A percentile compares a stretch with the other conserved stretches of the same genome.
These are phyloP conservation scores for Posidonia australis DNA, from an alignment of 106 monocot genomes.

Conservation along the genomic window DNA sequence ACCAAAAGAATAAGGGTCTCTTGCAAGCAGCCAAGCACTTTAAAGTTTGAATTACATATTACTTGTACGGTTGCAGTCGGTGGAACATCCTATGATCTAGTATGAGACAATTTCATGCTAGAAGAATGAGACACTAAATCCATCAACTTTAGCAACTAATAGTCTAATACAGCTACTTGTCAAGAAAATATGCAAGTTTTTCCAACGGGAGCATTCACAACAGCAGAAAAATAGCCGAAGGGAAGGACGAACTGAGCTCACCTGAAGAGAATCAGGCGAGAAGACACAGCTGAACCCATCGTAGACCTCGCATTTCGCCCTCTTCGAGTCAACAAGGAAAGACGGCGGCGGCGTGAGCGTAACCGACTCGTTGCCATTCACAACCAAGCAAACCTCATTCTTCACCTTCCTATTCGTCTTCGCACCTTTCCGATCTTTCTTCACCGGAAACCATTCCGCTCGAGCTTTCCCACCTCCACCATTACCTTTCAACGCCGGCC, in stretches of 20 bases:
- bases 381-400: constrained; percentile 29
- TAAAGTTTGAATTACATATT: too few relatives aligned
- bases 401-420: constrained; percentile 15
- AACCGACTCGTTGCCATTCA: constrained; percentile 40
- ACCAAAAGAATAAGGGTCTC: too few relatives aligned
- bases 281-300: constrained; percentile 77
- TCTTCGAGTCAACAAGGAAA: constrained; percentile 26
- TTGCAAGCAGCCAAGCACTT: too few relatives aligned
- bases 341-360: constrained; percentile 47
- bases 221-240: too few relatives aligned
- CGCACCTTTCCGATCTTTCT: background rate
- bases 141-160: background rate
- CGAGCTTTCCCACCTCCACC: background rate
- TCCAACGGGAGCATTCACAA: background rate
- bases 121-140: background rate
- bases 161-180: background rate
- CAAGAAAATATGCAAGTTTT: too few relatives aligned
- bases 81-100: too few relatives aligned
- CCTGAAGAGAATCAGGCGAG: constrained; percentile 60
- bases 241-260: background rate
- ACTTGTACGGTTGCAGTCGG: too few relatives aligned
- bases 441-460: background rate
- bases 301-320: constrained; percentile 60
- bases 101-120: too few relatives aligned
- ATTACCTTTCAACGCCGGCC: background rate